phyloP scores from a whole-genome alignment of 176 grass and related monocot genomes.

The Oryza meyeriana region DNA sequence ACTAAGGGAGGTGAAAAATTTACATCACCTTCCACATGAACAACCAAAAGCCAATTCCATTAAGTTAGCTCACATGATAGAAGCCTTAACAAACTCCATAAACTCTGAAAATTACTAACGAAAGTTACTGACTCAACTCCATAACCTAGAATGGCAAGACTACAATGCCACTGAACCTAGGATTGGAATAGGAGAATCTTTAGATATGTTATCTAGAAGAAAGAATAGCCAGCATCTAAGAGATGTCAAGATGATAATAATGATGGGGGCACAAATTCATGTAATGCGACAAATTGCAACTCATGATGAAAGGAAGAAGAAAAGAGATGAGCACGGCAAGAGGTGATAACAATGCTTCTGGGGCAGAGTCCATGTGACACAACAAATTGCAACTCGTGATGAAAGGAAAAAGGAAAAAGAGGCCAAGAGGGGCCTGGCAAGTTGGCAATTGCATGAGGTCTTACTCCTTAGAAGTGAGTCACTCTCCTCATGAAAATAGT shows the following conservation, averaged over 20 bases:
- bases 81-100: background rate
- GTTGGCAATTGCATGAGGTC: background rate
- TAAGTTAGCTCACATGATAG: background rate
- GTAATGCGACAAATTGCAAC: background rate
- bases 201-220: background rate
- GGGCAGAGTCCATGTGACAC: background rate
- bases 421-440: background rate
- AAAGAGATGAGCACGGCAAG: background rate
- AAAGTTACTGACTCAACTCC: background rate
- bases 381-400: background rate
- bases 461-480: background rate
- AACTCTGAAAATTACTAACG: background rate
- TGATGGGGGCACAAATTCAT: background rate
- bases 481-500: background rate
- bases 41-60: background rate
- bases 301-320: constrained; percentile 14
- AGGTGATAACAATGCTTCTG: background rate
- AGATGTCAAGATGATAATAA: background rate
- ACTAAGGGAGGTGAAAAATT: background rate
- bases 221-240: background rate
- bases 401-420: background rate
- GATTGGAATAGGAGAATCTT: background rate
- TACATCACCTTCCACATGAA: background rate
- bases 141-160: background rate
- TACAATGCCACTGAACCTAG: background rate